These are phyloP conservation scores for Suhomyces faveliae DNA, from an alignment of 805 yeast species.

Conservation along the genomic window DNA sequence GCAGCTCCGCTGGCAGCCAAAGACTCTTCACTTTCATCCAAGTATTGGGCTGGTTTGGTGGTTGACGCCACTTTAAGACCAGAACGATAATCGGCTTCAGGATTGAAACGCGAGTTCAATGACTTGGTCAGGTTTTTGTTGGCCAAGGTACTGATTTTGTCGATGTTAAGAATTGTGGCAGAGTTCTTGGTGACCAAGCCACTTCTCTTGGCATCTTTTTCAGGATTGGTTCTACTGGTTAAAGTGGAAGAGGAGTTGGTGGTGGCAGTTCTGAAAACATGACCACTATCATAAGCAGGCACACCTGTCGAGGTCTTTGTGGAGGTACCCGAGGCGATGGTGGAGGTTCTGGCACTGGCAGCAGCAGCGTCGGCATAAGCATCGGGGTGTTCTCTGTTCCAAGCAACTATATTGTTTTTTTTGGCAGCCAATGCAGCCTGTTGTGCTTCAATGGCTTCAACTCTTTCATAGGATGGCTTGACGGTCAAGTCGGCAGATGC, in stretches of 20 bases:
- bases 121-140: constrained; percentile 39
- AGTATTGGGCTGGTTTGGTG: constrained; percentile 25
- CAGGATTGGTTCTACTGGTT: constrained; percentile 47
- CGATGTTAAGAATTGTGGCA: constrained; percentile 28
- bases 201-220: constrained; percentile 28
- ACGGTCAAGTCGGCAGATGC: constrained; percentile 62
- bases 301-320: constrained; percentile 24
- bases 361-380: constrained; percentile 53
- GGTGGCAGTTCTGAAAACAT: constrained; percentile 34
- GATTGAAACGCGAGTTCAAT: constrained; percentile 42
- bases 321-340: constrained; percentile 13
- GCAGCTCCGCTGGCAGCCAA: constrained; percentile 59
- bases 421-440: constrained; percentile 56
- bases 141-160: constrained; percentile 35
- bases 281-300: constrained; percentile 28
- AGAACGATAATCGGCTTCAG: constrained; percentile 40
- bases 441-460: constrained; percentile 57
- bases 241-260: constrained; percentile 44
- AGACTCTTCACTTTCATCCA: constrained; percentile 40
- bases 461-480: constrained; percentile 60
- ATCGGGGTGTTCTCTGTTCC: constrained; percentile 47
- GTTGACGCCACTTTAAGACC: constrained; percentile 25
- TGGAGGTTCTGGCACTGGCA: constrained; percentile 19
- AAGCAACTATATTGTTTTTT: constrained; percentile 44
- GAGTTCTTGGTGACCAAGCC: constrained; percentile 33